Evolutionary conservation across 1,139 yeast species (phyloP), one percentile per base, ranked within the genome.

Genomic region (Taphrina communis): DNA sequence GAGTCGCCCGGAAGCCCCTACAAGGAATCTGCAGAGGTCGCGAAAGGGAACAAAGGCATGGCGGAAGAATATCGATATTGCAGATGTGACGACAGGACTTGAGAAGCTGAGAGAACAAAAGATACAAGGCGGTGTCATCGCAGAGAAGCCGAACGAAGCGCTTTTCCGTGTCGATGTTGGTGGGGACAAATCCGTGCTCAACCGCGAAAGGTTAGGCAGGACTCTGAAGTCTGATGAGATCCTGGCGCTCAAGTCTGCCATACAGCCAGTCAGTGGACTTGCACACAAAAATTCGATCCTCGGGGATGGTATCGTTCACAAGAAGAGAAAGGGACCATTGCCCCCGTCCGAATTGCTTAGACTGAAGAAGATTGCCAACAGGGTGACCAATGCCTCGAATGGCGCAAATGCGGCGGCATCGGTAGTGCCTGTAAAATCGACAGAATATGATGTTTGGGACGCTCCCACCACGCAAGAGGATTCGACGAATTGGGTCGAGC

Each of bases 1-100:
- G 44, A 38, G 8, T 12, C 53, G 44, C 5, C 39, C 41, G 12
- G 55, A 63, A 41, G 72, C 73, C 72, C 70, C 69, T 12, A 46
- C 42, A 25, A 60, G 53, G 31, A 44, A 42, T 35, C 38, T 66
- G 56, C 97, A 91, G 78, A 78, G 88, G 7, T 90, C 97, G 6
- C 85, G 98, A 75, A 94, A 94, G 81, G 97, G 97, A 67, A 93
- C 90, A 82, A 88, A 84, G 77, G 89, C 98, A 6, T 94, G 99
- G 99, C 88, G 97, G 78, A 94, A 94, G 79, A 90, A 94, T 78
- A 90, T 94, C 71, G 96, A 94, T 76, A 81, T 94, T 38, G 86
- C 86, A 35, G 97, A 91, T 71, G 81, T 94, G 66, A 92, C 89
- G 76, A 79, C 80, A 56, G 89, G 88, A 7, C 80, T 94, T 62